These are phyloP conservation scores for Camellia sinensis DNA, from an alignment of 148 eudicot species.

Conservation along the genomic window DNA sequence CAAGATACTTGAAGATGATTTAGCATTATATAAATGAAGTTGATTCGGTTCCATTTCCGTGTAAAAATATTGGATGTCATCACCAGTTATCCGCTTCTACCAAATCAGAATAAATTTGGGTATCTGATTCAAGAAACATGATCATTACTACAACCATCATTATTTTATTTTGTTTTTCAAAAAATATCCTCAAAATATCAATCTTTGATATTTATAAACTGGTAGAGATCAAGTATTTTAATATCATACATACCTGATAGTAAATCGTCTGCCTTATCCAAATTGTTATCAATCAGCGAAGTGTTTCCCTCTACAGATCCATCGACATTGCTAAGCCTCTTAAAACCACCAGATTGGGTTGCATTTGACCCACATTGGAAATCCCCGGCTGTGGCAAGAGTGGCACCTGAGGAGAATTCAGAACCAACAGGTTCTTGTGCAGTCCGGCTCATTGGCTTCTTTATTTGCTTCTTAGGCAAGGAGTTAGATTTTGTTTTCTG, in stretches of 20 bases:
- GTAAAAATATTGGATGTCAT: neutral
- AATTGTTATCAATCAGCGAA: conserved; percentile 39
- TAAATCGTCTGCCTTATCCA: conserved; percentile 58
- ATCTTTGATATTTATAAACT: neutral
- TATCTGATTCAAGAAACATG: neutral
- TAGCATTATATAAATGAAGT: neutral
- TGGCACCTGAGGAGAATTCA: conserved; percentile 64
- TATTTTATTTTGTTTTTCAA: neutral
- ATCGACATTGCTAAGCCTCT: conserved; percentile 39
- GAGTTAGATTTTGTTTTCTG: conserved; percentile 39
- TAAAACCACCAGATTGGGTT: conserved; percentile 33
- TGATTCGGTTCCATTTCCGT: neutral
- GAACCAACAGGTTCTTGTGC: conserved; percentile 61
- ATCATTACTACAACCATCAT: conserved; percentile 6
- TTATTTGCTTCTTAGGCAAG: conserved; percentile 48
- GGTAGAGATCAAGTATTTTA: conserved; percentile 5
- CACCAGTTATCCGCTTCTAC: neutral
- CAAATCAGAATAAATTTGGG: neutral
- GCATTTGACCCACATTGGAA: conserved; percentile 31
- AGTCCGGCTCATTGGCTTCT: conserved; percentile 40
- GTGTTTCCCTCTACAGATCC: conserved; percentile 50
- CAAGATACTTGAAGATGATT: neutral
- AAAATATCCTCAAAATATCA: neutral
- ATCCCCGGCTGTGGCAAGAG: conserved; percentile 45
- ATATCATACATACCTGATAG: conserved; percentile 60